phyloP scores from a whole-genome alignment of 1,284 basidiomycete species.

The Phellopilus nigrolimitatus region DNA sequence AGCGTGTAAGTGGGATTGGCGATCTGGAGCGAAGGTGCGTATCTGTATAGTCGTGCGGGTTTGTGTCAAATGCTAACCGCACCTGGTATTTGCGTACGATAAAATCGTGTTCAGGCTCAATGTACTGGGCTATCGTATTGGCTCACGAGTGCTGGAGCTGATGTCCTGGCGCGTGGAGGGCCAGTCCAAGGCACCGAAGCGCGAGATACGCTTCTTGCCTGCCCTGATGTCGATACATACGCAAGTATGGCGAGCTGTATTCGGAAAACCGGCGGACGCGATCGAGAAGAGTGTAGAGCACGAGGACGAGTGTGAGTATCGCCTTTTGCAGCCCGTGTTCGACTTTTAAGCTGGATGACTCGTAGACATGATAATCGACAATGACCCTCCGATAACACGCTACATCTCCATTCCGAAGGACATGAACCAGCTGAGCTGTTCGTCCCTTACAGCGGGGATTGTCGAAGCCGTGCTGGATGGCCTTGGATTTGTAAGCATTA shows the following conservation, averaged over 20 bases:
- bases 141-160: slow-evolving; percentile 76
- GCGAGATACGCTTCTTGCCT: slow-evolving; percentile 84
- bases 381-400: slow-evolving; percentile 88
- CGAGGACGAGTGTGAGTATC: slow-evolving; percentile 82
- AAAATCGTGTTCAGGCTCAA: slow-evolving; percentile 84
- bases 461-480: slow-evolving; percentile 97
- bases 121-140: slow-evolving; percentile 86
- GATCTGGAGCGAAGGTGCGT: slow-evolving; percentile 82
- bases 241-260: slow-evolving; percentile 91
- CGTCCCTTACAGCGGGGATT: slow-evolving; percentile 94
- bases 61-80: not conserved
- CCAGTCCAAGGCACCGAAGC: slow-evolving; percentile 74
- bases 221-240: slow-evolving; percentile 90
- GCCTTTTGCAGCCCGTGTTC: not conserved
- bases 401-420: slow-evolving; percentile 93
- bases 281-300: slow-evolving; percentile 96
- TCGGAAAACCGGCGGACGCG: slow-evolving; percentile 89
- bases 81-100: too few relatives aligned
- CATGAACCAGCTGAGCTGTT: slow-evolving; percentile 91
- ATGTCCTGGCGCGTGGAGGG: slow-evolving; percentile 70
- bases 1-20: slow-evolving; percentile 88
- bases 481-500: slow-evolving; percentile 80
- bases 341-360: slow-evolving; percentile 2
- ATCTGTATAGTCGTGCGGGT: slow-evolving; percentile 5
- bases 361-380: slow-evolving; percentile 97